phyloP scores from a whole-genome alignment of 768 basidiomycete genomes.

The Clavulina sp. region DNA sequence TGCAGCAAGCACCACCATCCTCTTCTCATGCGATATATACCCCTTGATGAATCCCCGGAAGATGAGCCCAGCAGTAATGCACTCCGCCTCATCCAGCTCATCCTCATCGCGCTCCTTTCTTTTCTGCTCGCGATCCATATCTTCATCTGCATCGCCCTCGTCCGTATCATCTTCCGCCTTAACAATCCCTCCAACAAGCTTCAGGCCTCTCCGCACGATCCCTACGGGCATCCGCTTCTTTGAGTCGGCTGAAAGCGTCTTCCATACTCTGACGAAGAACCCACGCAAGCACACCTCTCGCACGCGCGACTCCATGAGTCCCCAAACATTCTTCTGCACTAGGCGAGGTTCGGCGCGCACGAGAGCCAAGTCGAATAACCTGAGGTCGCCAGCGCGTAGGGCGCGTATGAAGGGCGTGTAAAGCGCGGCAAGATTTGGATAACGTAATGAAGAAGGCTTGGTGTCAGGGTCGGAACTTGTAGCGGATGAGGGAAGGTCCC shows the following conservation, averaged over 20 bases:
- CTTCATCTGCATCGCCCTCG: too few relatives aligned
- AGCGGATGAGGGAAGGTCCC: not conserved
- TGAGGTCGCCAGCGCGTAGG: slow-evolving; percentile 58
- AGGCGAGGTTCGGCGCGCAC: slow-evolving; percentile 44
- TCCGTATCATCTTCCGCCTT: too few relatives aligned
- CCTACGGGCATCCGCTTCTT: too few relatives aligned
- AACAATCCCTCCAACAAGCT: too few relatives aligned
- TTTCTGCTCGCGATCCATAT: too few relatives aligned
- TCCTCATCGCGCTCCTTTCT: too few relatives aligned
- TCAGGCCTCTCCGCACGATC: too few relatives aligned
- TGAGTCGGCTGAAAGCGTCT: too few relatives aligned
- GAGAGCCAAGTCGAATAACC: slow-evolving; percentile 64
- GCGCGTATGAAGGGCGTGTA: slow-evolving; percentile 70
- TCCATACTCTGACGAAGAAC: slow-evolving; percentile 39
- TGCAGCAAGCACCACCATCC: slow-evolving; percentile 78
- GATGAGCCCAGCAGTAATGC: slow-evolving; percentile 88
- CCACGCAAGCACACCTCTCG: slow-evolving; percentile 74
- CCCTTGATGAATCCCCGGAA: slow-evolving; percentile 85
- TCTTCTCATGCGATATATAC: slow-evolving; percentile 91
- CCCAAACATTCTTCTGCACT: slow-evolving; percentile 72
- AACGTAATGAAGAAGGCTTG: too few relatives aligned
- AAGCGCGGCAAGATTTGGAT: slow-evolving; percentile 52
- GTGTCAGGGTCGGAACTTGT: too few relatives aligned
- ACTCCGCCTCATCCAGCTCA: slow-evolving; percentile 72
- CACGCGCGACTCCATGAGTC: slow-evolving; percentile 75